Conservation (phyloP, 306 rosid species). For the Cajanus cajan region DNA sequence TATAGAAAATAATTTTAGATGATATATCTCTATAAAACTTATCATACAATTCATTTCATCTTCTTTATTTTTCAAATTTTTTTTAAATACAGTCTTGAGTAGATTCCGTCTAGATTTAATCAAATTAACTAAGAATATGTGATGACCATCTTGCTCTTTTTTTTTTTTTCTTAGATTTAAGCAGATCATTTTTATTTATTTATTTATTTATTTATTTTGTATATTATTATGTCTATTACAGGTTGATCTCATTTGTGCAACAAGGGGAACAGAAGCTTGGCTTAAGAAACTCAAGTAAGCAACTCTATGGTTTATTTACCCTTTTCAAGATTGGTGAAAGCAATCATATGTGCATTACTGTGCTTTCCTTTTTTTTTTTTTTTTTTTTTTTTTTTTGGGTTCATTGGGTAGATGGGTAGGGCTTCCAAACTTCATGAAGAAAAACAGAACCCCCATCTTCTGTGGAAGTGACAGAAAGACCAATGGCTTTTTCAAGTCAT, state of each 20-base stretch:
- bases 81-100: too few species aligned
- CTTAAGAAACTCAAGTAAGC: not conserved
- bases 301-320: not conserved
- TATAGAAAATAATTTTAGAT: too few species aligned
- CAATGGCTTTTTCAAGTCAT: constrained; percentile 56
- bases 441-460: constrained; percentile 46
- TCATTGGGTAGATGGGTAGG: constrained; percentile 57
- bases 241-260: constrained; percentile 67
- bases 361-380: not conserved
- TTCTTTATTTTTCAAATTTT: too few species aligned
- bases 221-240: constrained; percentile 22
- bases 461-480: constrained; percentile 49
- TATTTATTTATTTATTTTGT: too few species aligned
- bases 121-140: not conserved
- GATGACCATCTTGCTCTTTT: not conserved
- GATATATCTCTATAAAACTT: too few species aligned
- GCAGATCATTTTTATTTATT: too few species aligned
- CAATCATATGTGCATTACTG: not conserved
- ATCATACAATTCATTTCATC: too few species aligned
- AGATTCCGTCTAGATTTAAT: not conserved
- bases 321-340: not conserved
- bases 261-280: not conserved
- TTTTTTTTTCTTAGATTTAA: not conserved
- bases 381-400: not conserved
- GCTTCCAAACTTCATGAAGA: constrained; percentile 42